Evolutionary conservation across 2,329 filamentous ascomycete species (phyloP).

Genomic region (Coleophoma eucalyptorum): DNA sequence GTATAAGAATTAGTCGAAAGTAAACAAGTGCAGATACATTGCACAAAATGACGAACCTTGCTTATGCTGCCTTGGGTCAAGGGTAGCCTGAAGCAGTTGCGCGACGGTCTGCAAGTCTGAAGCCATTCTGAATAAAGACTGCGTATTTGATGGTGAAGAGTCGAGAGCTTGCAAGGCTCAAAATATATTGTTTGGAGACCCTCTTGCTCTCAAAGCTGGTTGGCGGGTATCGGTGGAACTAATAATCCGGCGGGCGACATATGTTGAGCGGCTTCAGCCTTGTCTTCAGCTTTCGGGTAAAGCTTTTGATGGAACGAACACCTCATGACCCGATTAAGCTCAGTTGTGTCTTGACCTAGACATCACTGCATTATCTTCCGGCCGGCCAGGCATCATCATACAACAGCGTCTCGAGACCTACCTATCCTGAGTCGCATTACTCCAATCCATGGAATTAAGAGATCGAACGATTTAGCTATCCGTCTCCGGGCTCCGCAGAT

Average conservation of each 20-base stretch:
- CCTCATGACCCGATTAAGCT: background rate
- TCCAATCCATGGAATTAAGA: slow-evolving; percentile 7
- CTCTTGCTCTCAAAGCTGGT: no score
- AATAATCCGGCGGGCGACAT: no score
- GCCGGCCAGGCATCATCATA: no score
- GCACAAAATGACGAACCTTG: slow-evolving; percentile 60
- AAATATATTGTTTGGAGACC: background rate
- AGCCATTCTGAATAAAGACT: slow-evolving; percentile 44
- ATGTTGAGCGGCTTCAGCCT: no score
- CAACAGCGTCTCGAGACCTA: no score
- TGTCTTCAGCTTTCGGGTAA: no score
- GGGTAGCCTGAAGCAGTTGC: slow-evolving; percentile 83
- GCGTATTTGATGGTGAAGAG: background rate
- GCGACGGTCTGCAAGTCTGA: slow-evolving; percentile 62
- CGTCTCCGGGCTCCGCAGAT: background rate
- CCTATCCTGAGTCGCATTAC: background rate
- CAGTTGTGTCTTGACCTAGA: slow-evolving; percentile 3
- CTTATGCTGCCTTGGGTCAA: slow-evolving; percentile 83
- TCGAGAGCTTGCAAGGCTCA: background rate
- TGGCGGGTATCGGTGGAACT: no score
- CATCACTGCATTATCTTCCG: no score
- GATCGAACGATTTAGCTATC: background rate
- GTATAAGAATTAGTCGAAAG: slow-evolving; percentile 21
- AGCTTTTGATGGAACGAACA: no score
- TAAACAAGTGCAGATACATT: slow-evolving; percentile 16